Base-by-base conservation (phyloP, 2,329 filamentous ascomycete species). In the Cladosporium phlei region DNA sequence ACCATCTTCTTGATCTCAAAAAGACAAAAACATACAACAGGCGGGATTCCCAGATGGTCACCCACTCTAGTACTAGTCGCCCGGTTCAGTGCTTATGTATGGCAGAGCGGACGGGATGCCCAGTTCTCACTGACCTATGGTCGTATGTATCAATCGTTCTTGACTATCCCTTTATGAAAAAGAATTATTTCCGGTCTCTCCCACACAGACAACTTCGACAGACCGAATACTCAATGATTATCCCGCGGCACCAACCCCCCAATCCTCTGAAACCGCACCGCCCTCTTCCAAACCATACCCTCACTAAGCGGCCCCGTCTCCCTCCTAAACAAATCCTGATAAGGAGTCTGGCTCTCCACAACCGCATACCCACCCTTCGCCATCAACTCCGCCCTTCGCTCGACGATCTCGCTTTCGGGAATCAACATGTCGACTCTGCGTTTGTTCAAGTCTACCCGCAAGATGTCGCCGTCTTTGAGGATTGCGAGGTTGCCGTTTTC, bases 401-500 rank as follows among this genome's bases (percentile, higher is more conserved):
- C 50, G 27, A 57, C 56, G 22, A 77, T 58, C 51, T 76, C 74
- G 17, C 66, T 65, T 0, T 66, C 62, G 0, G 65, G 50, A 2
- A 76, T 48, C 34, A 77, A 57, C 34, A 78, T 67, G 44, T 77
- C 69, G 2, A 78, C 74, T 2, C 67, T 65, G 6, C 75, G 65
- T 54, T 70, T 69, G 46, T 59, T 69, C 46, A 78, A 58, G 52
- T 78, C 75, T 5, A 78, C 71, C 3, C 76, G 63, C 16, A 78
- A 53, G 37, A 59, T 59, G 54, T 78, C 76, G 2, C 75, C 74
- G 54, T 77, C 70, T 11, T 59, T 59, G 16, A 78, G 58, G 16
- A 78, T 64, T 3, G 72, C 74, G 16, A 78, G 63, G 44, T 78
- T 78, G 1, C 76, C 75, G 6, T 74, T 75, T 8, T 71, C 72